Conservation (phyloP, 2,329 filamentous ascomycete genomes). For the Pseudogymnoascus sp. region DNA sequence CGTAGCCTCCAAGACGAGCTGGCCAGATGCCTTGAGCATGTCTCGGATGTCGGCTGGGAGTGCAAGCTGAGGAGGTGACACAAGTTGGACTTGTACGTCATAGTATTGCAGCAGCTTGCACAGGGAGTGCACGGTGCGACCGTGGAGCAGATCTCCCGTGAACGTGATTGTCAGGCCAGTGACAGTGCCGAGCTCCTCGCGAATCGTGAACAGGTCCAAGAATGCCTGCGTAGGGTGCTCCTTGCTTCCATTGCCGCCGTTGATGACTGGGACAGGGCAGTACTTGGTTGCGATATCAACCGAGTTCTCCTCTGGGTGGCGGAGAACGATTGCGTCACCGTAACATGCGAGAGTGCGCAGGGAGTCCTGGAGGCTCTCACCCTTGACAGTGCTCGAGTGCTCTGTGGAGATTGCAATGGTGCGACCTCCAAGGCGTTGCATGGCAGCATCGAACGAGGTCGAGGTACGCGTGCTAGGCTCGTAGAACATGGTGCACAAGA, state of each 20-base stretch:
- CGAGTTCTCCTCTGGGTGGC: constrained; percentile 77
- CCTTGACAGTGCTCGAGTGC: constrained; percentile 86
- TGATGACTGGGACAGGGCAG: constrained; percentile 87
- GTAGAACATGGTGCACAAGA: constrained; percentile 92
- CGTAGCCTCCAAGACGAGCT: constrained; percentile 69
- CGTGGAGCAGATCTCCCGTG: constrained; percentile 85
- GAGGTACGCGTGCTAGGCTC: constrained; percentile 96
- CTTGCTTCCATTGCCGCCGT: constrained; percentile 89
- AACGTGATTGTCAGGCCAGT: constrained; percentile 96
- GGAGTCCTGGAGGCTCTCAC: constrained; percentile 87
- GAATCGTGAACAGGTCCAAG: constrained; percentile 95
- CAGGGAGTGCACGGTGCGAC: constrained; percentile 89
- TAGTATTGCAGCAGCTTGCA: constrained; percentile 93
- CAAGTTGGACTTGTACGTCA: constrained; percentile 87
- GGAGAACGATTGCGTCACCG: constrained; percentile 89
- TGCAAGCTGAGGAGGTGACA: constrained; percentile 70
- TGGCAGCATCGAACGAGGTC: constrained; percentile 91
- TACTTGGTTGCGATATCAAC: constrained; percentile 79
- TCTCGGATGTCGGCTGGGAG: constrained; percentile 71
- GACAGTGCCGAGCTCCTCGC: constrained; percentile 92
- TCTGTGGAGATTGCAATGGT: constrained; percentile 75
- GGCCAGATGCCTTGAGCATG: constrained; percentile 63
- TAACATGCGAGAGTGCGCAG: constrained; percentile 92
- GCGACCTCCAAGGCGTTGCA: constrained; percentile 92
- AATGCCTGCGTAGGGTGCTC: constrained; percentile 98